Evolutionary conservation across 2,329 filamentous ascomycete genomes (phyloP), one percentile per base, ranked within the genome.

Genomic region (Gyromitra esculenta): DNA sequence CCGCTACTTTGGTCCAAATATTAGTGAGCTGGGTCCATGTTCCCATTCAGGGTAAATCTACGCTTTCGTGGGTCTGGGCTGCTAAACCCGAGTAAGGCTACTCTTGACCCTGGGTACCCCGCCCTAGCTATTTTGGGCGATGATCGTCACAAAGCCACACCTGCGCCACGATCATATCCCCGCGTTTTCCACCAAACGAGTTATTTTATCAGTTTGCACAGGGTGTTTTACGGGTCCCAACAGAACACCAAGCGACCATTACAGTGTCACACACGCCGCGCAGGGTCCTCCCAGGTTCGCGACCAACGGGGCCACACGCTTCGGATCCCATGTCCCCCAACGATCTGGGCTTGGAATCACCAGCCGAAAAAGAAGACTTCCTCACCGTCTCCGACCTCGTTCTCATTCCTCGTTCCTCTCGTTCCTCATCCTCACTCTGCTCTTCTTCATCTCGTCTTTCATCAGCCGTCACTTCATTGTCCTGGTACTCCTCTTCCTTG

Each of bases 171-270:
- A 64, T 75, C 52, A 35, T 50, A 52, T 50, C 75, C 74, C 71
- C 69, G 65, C 72, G 52, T 71, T 71, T 45, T 63, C 71, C 41
- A 41, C 66, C 66, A 66, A 74, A 74, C 69, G 71, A 73, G 69
- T 74, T 71, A 75, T 76, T 76, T 73, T 69, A 21, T 65, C 66
- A 56, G 52, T 75, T 71, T 50, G 65, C 70, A 64, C 59, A 54
- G 60, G 63, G 74, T 73, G 70, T 76, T 68, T 73, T 73, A 65
- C 65, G 72, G 71, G 63, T 70, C 75, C 75, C 75, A 77, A 77
- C 75, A 77, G 75, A 77, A 77, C 70, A 75, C 56, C 37, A 31
- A 21, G 39, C 48, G 57, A 63, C 39, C 69, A 60, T 56, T 37
- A 39, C 35, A 41, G 48, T 56, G 72, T 74, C 50, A 57, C 64